Conservation (phyloP, 1,284 basidiomycete genomes). For the Mycosarcoma maydis region DNA sequence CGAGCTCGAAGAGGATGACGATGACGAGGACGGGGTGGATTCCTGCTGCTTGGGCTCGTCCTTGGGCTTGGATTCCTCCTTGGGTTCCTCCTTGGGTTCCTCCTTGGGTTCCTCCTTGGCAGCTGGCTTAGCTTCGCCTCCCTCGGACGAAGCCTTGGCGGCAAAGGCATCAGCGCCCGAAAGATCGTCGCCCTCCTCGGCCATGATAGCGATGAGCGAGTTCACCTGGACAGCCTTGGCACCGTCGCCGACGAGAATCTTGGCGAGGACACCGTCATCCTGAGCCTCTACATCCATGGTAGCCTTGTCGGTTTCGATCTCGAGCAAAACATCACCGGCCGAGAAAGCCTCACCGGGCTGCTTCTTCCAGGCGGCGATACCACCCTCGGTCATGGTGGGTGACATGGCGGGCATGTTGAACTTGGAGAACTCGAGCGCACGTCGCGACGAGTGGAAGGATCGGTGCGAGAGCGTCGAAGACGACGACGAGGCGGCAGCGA, state of each 20-base stretch:
- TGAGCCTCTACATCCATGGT: conserved; percentile 69
- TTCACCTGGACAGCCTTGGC: conserved; percentile 67
- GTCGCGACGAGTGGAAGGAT: conserved; percentile 50
- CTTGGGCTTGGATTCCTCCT: conserved; percentile 44
- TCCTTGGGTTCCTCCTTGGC: conserved; percentile 50
- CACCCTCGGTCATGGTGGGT: conserved; percentile 99
- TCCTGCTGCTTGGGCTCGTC: conserved; percentile 56
- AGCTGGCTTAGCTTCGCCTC: conserved; percentile 63
- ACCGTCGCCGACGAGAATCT: conserved; percentile 66
- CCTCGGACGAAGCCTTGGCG: conserved; percentile 69
- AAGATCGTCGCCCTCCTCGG: conserved; percentile 69
- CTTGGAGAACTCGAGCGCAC: conserved; percentile 69
- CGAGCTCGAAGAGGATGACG: conserved; percentile 20
- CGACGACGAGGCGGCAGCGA: conserved; percentile 34
- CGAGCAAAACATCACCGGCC: conserved; percentile 90
- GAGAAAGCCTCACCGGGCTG: conserved; percentile 90
- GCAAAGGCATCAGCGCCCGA: conserved; percentile 79
- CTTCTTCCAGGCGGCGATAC: conserved; percentile 97
- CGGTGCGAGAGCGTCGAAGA: conserved; percentile 41
- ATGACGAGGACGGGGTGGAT: conserved; percentile 30
- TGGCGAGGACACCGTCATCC: conserved; percentile 69
- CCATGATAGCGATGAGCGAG: conserved; percentile 67
- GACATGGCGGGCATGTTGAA: conserved; percentile 99
- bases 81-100: conserved; percentile 50
- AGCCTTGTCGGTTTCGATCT: conserved; percentile 75